Evolutionary conservation across 179 eudicot species (phyloP).

Genomic region (Patellifolia procumbens): DNA sequence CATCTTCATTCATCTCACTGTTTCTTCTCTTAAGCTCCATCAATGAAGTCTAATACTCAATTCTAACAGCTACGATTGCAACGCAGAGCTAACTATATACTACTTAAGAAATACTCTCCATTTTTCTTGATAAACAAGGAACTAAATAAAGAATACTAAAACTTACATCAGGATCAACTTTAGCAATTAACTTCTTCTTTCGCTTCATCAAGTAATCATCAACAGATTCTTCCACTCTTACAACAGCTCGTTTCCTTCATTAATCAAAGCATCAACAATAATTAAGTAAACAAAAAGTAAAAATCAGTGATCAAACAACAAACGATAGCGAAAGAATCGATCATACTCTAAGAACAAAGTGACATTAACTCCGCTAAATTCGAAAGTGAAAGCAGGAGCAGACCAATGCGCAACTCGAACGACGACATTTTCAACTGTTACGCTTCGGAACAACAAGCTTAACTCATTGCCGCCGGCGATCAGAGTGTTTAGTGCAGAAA

Average conservation of each 20-base stretch:
- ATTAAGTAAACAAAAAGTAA: neutral
- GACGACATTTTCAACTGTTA: conserved; percentile 49
- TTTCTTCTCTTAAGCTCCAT: no score
- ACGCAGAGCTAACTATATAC: no score
- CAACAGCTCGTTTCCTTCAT: conserved; percentile 47
- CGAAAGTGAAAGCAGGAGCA: conserved; percentile 51
- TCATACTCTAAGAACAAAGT: conserved; percentile 52
- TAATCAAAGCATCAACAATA: conserved; percentile 1
- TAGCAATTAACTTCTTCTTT: conserved; percentile 52
- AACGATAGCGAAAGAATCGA: conserved; percentile 1
- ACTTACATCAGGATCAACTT: conserved; percentile 77
- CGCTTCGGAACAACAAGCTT: conserved; percentile 43
- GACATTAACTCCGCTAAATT: conserved; percentile 55
- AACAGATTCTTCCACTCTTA: conserved; percentile 27
- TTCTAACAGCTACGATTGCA: no score
- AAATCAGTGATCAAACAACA: neutral
- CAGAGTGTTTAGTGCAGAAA: conserved; percentile 40
- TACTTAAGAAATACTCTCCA: neutral
- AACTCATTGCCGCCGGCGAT: conserved; percentile 42
- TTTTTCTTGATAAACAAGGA: neutral
- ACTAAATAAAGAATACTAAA: neutral
- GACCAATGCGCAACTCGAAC: conserved; percentile 58
- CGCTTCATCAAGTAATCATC: conserved; percentile 45
- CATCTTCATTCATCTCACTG: no score
- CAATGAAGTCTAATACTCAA: no score